These are phyloP conservation scores for Candida michaelii DNA, from an alignment of 805 yeast genomes.

Conservation along the genomic window DNA sequence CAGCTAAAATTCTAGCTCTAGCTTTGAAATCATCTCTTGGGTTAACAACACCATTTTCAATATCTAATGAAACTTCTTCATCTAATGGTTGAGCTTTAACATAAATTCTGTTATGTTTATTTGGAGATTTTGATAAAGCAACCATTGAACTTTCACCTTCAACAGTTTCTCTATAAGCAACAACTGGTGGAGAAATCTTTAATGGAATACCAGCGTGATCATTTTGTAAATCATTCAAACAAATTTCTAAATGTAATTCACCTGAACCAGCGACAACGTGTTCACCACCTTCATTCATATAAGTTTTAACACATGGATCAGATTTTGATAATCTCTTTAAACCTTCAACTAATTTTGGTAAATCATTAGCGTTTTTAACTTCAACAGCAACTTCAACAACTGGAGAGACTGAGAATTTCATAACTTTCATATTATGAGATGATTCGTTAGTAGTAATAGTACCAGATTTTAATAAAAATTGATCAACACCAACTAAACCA, in stretches of 20 bases:
- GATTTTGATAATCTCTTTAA: conserved; percentile 99
- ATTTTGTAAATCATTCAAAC: conserved; percentile 91
- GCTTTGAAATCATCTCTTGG: conserved; percentile 98
- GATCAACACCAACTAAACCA: conserved; percentile 99
- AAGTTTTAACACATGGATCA: conserved; percentile 94
- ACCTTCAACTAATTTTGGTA: conserved; percentile 99
- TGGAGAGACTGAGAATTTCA: conserved; percentile 99
- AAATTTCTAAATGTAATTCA: conserved; percentile 99
- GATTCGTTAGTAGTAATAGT: conserved; percentile 95
- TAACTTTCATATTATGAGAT: conserved; percentile 99
- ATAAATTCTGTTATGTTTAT: conserved; percentile 99
- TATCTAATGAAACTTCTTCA: conserved; percentile 90
- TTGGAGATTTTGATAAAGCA: conserved; percentile 98
- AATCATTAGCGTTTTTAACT: conserved; percentile 98
- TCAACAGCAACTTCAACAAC: conserved; percentile 99
- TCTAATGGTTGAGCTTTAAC: conserved; percentile 94
- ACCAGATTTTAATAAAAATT: conserved; percentile 99
- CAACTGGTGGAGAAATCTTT: conserved; percentile 96
- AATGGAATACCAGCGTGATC: conserved; percentile 99
- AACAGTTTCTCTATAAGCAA: conserved; percentile 98
- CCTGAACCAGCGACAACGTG: conserved; percentile 99
- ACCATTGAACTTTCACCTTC: conserved; percentile 88
- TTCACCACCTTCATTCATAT: conserved; percentile 94
- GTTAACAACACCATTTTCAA: conserved; percentile 87
- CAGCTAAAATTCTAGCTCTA: conserved; percentile 98